These are phyloP conservation scores for Prosopis cineraria DNA, from an alignment of 306 rosid genomes.

Conservation along the genomic window DNA sequence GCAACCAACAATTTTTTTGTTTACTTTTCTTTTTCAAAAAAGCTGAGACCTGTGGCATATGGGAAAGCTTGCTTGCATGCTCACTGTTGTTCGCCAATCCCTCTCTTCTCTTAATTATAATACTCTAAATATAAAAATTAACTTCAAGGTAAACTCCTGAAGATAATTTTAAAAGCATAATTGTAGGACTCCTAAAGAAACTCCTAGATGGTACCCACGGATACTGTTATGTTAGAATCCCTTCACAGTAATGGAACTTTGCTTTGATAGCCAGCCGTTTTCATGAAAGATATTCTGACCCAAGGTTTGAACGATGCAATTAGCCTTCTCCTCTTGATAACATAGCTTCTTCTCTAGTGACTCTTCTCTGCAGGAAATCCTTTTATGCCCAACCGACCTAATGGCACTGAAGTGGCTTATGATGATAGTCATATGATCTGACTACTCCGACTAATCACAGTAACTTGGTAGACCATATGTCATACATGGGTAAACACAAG, in stretches of 20 bases:
- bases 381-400: too few relatives aligned
- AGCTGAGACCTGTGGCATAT: neutral
- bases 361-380: too few relatives aligned
- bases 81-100: neutral
- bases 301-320: too few relatives aligned
- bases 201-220: neutral
- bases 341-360: too few relatives aligned
- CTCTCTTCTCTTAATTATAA: neutral
- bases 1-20: too few relatives aligned
- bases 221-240: neutral
- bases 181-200: neutral
- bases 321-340: too few relatives aligned
- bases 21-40: too few relatives aligned
- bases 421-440: too few relatives aligned
- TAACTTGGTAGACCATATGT: neutral
- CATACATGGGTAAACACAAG: neutral
- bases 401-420: too few relatives aligned
- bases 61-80: neutral
- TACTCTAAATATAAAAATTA: too few relatives aligned
- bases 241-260: neutral
- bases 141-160: neutral
- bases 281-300: neutral
- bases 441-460: too few relatives aligned
- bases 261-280: neutral
- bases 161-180: neutral